A percentile compares a stretch with the other conserved stretches of the same genome.
phyloP scores from a whole-genome alignment of 2,329 filamentous ascomycete genomes.

The Cordyceps militaris region DNA sequence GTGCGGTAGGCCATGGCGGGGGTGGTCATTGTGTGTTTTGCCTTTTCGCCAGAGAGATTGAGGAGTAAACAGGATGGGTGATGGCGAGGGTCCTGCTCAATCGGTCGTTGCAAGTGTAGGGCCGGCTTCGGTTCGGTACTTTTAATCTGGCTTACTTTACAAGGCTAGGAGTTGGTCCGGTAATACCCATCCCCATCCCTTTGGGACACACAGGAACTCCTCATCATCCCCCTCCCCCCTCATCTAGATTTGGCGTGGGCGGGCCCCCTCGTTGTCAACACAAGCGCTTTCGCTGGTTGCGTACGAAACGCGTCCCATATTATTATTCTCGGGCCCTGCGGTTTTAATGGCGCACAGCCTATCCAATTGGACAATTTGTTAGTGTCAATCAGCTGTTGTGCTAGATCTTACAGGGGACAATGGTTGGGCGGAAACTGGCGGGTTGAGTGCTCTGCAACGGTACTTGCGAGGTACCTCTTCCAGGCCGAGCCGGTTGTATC shows the following conservation, averaged over 20 bases:
- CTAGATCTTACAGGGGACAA: slow-evolving; percentile 12
- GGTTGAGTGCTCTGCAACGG: slow-evolving; percentile 5
- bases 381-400: slow-evolving; percentile 6
- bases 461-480: slow-evolving; percentile 2
- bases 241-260: slow-evolving; percentile 12
- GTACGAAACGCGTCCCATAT: slow-evolving; percentile 6
- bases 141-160: slow-evolving; percentile 10
- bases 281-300: neutral
- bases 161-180: slow-evolving; percentile 11
- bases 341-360: slow-evolving; percentile 7
- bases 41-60: neutral
- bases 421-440: slow-evolving; percentile 11
- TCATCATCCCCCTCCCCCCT: neutral
- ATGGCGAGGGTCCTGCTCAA: neutral
- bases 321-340: neutral
- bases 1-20: slow-evolving; percentile 10
- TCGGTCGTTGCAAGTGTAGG: neutral
- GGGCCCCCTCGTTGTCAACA: slow-evolving; percentile 1
- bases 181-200: slow-evolving; percentile 7
- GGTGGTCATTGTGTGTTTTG: neutral
- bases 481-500: neutral
- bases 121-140: neutral
- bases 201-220: neutral
- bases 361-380: too few species aligned
- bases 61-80: neutral